phyloP scores from a whole-genome alignment of 2,329 filamentous ascomycete species.

The Botryosphaeria dothidea region DNA sequence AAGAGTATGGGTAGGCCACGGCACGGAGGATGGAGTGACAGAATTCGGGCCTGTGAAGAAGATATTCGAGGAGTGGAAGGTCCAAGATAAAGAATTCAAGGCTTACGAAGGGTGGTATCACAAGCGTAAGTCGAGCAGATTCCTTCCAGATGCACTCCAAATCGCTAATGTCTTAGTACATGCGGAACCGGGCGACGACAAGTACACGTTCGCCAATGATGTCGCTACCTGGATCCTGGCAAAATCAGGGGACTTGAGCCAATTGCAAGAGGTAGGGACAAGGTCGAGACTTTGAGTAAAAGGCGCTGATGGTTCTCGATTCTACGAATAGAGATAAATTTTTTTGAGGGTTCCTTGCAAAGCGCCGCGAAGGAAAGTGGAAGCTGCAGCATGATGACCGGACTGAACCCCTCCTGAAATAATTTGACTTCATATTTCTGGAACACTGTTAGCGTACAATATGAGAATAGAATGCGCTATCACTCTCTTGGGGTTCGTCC shows the following conservation, averaged over 20 bases:
- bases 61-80: slow-evolving; percentile 59
- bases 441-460: too few relatives aligned
- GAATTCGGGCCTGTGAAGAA: slow-evolving; percentile 64
- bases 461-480: too few relatives aligned
- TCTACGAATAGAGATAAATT: not conserved
- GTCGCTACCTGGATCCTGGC: slow-evolving; percentile 38
- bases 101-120: slow-evolving; percentile 78
- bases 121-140: slow-evolving; percentile 50
- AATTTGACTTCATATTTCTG: too few relatives aligned
- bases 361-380: not conserved
- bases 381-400: not conserved
- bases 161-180: slow-evolving; percentile 31
- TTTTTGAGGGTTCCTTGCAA: not conserved
- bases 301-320: not conserved
- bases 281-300: slow-evolving; percentile 35
- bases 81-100: slow-evolving; percentile 70
- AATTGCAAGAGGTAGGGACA: slow-evolving; percentile 28
- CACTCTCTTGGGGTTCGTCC: too few relatives aligned
- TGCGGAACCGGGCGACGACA: slow-evolving; percentile 37
- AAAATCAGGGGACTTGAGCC: slow-evolving; percentile 31
- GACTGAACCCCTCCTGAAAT: too few relatives aligned
- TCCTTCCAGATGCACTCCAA: not conserved
- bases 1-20: slow-evolving; percentile 73
- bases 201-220: slow-evolving; percentile 36
- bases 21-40: slow-evolving; percentile 71